Percentiles rank a stretch among this genome's conserved stretches.
phyloP scores from a whole-genome alignment of 345 rosid species.

The Eucalyptus sp. region DNA sequence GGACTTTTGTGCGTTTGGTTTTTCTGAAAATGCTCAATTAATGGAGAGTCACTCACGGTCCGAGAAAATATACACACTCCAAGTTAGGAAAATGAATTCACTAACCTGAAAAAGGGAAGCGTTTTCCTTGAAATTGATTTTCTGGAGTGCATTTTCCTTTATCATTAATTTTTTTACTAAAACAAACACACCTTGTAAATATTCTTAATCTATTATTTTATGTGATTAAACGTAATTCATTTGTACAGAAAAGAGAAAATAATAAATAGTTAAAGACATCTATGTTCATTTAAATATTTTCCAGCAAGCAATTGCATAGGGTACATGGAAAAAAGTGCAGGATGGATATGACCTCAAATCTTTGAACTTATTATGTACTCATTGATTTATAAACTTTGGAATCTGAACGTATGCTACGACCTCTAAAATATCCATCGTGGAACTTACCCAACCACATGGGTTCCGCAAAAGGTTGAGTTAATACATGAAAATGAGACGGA shows the following conservation, averaged over 20 bases:
- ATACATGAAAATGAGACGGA: not conserved
- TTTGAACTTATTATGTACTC: not conserved
- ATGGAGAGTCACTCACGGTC: no score
- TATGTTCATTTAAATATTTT: not conserved
- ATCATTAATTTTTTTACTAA: not conserved
- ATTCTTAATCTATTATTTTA: not conserved
- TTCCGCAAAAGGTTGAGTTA: not conserved
- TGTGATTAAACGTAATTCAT: not conserved
- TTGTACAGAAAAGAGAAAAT: not conserved
- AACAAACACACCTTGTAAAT: not conserved
- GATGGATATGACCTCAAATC: not conserved
- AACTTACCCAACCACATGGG: accelerated
- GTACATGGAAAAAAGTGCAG: not conserved
- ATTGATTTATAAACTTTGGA: not conserved
- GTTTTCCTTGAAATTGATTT: not conserved
- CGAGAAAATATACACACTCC: no score
- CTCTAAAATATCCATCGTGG: not conserved
- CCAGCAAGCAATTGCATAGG: not conserved
- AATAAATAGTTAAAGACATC: not conserved
- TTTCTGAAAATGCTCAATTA: no score
- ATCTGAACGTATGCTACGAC: accelerated
- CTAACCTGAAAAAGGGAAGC: accelerated
- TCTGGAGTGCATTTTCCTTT: not conserved
- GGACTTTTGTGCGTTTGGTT: not conserved
- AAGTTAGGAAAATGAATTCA: not conserved